Base-by-base conservation (phyloP, 2,329 filamentous ascomycete species). In the Trichophyton benhamiae region DNA sequence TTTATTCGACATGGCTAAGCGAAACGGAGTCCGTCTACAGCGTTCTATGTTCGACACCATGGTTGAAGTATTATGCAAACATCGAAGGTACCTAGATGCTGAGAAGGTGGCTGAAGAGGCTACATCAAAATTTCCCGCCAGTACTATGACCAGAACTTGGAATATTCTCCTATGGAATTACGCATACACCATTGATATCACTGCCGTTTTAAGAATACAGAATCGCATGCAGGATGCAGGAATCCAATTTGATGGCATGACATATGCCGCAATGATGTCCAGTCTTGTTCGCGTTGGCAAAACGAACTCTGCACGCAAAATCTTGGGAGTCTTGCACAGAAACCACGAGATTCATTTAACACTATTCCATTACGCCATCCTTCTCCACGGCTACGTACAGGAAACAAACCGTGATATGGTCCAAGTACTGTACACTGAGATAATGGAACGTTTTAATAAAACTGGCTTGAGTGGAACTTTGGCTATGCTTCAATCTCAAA, bases 151-250 rank as follows among this genome's bases (percentile, higher is more conserved):
- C 1, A 77, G 79, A 36, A 83, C 90, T 69, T 96, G 89, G 88
- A 96, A 96, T 69, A 79, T 83, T 60, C 75, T 96, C 36, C 76
- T 96, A 3, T 79, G 81, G 61, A 83, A 87, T 63, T 81, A 90
- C 70, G 88, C 88, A 5, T 76, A 83, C 61, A 79, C 82, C 5
- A 82, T 86, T 61, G 80, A 87, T 63, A 67, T 85, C 30, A 70
- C 76, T 22, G 77, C 77, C n/a, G 77, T 81, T 15, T 78, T 81
- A 65, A 76, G 78, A 60, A 71, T 83, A 2, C 82, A 84, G 65
- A 72, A 74, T 33, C 76, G 76, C 60, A 87, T 88, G 82, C 72
- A 78, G 55, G 68, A 75, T 3, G 71, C 76, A 46, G 72, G 76
- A 0, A 73, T 87, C 36, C 71, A 74, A 33, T 75, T 80, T 8